Evolutionary conservation across 2,329 filamentous ascomycete genomes (phyloP).

Genomic region (Drechslerella coelobrocha): DNA sequence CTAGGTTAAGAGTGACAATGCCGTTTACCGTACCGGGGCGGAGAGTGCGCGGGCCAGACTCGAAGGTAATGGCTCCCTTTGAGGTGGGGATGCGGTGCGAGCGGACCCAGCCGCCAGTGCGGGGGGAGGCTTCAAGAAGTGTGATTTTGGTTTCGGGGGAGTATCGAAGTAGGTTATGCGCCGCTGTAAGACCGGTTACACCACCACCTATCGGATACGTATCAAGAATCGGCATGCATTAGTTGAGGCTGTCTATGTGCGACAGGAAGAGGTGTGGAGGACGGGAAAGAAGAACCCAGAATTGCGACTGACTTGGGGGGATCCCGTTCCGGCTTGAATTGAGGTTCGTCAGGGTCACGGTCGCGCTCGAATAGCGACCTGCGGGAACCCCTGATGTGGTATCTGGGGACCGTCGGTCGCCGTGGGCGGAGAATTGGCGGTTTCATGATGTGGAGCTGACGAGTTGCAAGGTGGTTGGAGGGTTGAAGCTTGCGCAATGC

Average conservation of each 20-base stretch:
- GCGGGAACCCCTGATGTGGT: neutral
- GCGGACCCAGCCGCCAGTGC: slow-evolving; percentile 83
- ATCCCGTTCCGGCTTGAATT: slow-evolving; percentile 35
- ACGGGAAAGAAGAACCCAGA: slow-evolving; percentile 53
- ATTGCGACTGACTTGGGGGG: slow-evolving; percentile 54
- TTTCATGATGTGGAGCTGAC: slow-evolving; percentile 13
- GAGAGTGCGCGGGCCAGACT: slow-evolving; percentile 81
- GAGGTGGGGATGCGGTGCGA: slow-evolving; percentile 69
- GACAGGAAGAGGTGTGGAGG: neutral
- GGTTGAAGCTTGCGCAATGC: neutral
- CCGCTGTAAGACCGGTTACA: slow-evolving; percentile 79
- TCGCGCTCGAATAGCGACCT: slow-evolving; percentile 1
- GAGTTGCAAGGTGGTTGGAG: neutral
- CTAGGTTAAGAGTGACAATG: slow-evolving; percentile 73
- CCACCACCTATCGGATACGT: slow-evolving; percentile 69
- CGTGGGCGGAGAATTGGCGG: slow-evolving; percentile 16
- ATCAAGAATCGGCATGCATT: neutral
- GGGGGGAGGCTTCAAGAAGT: slow-evolving; percentile 74
- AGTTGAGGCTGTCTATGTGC: neutral
- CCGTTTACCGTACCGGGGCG: slow-evolving; percentile 67
- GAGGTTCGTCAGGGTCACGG: slow-evolving; percentile 17
- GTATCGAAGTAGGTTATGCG: slow-evolving; percentile 75
- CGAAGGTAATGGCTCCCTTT: slow-evolving; percentile 70
- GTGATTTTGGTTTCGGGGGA: slow-evolving; percentile 76
- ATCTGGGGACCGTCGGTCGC: neutral